These are phyloP conservation scores for Boletus tylopilopsis DNA, from an alignment of 768 basidiomycete species.

Conservation along the genomic window DNA sequence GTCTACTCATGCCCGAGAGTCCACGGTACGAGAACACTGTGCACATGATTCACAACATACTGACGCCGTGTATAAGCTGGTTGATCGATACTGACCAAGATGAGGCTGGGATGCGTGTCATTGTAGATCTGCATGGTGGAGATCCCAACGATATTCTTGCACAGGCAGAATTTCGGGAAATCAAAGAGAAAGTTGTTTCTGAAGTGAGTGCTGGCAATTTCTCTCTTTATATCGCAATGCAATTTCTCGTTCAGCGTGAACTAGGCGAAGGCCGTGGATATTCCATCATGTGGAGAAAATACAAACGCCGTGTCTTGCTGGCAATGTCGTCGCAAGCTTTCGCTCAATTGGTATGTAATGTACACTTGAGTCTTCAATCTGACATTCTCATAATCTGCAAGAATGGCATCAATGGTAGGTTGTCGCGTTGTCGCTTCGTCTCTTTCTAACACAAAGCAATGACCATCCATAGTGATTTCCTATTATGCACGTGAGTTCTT, in stretches of 20 bases:
- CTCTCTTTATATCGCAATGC: not conserved
- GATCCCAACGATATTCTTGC: slow-evolving; percentile 65
- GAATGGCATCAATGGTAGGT: slow-evolving; percentile 92
- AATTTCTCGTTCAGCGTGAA: slow-evolving; percentile 51
- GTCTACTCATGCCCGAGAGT: slow-evolving; percentile 84
- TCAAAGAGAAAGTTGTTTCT: slow-evolving; percentile 72
- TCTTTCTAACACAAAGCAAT: slow-evolving; percentile 8
- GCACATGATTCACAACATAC: not conserved
- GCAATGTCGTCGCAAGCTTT: slow-evolving; percentile 97
- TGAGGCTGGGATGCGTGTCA: slow-evolving; percentile 76
- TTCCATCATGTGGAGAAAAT: slow-evolving; percentile 77
- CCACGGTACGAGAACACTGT: slow-evolving; percentile 52
- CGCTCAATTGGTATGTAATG: slow-evolving; percentile 71
- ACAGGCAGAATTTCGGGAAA: slow-evolving; percentile 83
- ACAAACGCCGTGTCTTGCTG: slow-evolving; percentile 82
- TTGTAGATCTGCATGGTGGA: slow-evolving; percentile 87
- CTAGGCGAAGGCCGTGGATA: slow-evolving; percentile 77
- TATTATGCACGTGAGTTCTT: slow-evolving; percentile 82
- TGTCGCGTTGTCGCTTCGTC: not conserved
- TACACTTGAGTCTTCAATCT: not conserved
- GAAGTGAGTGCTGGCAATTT: slow-evolving; percentile 45
- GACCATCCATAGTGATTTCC: slow-evolving; percentile 66
- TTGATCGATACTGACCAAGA: slow-evolving; percentile 86
- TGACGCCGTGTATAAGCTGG: slow-evolving; percentile 51
- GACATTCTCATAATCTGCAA: slow-evolving; percentile 27